Conservation (phyloP, 495 filamentous ascomycete species). For the Hypoxylon fragiforme region DNA sequence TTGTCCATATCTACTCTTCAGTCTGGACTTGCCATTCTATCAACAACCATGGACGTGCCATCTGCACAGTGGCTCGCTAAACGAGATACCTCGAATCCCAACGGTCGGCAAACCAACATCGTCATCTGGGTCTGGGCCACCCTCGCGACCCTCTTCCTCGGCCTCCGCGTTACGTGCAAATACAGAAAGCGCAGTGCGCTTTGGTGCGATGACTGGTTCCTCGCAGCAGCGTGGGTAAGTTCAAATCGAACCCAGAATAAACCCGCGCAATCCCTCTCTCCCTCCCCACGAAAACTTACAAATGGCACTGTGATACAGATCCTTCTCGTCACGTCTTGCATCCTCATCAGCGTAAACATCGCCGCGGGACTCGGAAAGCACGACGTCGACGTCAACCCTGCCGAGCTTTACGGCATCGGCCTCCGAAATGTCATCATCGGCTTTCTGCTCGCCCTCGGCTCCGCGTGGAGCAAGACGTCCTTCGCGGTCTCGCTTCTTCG, state of each 20-base stretch:
- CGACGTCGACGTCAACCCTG: conserved; percentile 23
- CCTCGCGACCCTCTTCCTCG: conserved; percentile 29
- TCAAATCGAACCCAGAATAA: not conserved
- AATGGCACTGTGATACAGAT: conserved; percentile 5
- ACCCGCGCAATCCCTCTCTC: not conserved
- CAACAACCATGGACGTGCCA: too few relatives aligned
- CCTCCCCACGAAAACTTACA: not conserved
- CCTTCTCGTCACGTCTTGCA: conserved; percentile 24
- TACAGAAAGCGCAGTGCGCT: conserved; percentile 7
- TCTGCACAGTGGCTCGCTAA: too few relatives aligned
- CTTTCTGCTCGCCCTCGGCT: conserved; percentile 37
- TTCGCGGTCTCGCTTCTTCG: conserved; percentile 43
- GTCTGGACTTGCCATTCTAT: too few relatives aligned
- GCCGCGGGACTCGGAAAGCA: conserved; percentile 37
- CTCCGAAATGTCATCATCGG: conserved; percentile 34
- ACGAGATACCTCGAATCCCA: too few relatives aligned
- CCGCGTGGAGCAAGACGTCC: conserved; percentile 44
- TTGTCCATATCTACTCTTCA: too few relatives aligned
- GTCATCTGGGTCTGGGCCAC: conserved; percentile 27
- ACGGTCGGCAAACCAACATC: conserved; percentile 5
- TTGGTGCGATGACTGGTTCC: conserved; percentile 36
- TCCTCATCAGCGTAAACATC: conserved; percentile 30
- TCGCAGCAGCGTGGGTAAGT: conserved; percentile 36
- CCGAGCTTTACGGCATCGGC: conserved; percentile 22
- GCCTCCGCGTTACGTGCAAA: conserved; percentile 32